Evolutionary conservation across 2,329 filamentous ascomycete species (phyloP).

Genomic region (Diaporthe sp.): DNA sequence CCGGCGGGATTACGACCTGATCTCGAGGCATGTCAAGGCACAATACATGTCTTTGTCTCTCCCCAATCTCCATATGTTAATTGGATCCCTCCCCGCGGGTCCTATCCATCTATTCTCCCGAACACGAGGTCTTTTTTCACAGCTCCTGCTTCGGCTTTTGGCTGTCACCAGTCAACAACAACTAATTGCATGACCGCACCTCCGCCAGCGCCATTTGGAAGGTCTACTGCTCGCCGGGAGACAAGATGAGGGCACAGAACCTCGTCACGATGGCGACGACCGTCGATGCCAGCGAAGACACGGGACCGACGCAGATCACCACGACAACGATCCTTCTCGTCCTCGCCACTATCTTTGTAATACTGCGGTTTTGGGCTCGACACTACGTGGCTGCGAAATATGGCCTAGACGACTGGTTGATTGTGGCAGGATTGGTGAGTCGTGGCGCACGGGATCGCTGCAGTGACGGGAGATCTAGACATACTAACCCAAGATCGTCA

Average conservation of each 20-base stretch:
- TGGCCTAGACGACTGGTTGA: conserved; percentile 40
- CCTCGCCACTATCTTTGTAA: conserved; percentile 38
- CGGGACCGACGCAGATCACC: conserved; percentile 28
- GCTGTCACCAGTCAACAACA: conserved; percentile 12
- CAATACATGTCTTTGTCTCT: background rate
- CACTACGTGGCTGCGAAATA: conserved; percentile 27
- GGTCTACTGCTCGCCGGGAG: conserved; percentile 4
- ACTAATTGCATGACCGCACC: background rate
- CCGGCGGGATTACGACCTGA: background rate
- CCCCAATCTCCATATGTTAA: background rate
- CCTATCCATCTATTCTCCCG: background rate
- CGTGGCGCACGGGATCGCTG: background rate
- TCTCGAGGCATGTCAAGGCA: background rate
- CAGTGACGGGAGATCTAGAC: background rate
- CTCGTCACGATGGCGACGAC: conserved; percentile 9
- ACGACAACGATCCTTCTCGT: conserved; percentile 38
- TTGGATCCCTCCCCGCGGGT: conserved; percentile 7
- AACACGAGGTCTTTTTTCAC: background rate
- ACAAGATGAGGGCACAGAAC: conserved; percentile 6
- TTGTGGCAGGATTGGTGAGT: conserved; percentile 38
- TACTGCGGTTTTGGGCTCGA: conserved; percentile 41
- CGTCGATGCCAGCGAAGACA: conserved; percentile 16
- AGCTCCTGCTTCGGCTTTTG: background rate
- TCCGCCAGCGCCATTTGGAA: background rate
- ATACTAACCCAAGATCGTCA: conserved; percentile 22